Conservation (phyloP, 2,329 filamentous ascomycete species). For the Aspergillus amoenus region DNA sequence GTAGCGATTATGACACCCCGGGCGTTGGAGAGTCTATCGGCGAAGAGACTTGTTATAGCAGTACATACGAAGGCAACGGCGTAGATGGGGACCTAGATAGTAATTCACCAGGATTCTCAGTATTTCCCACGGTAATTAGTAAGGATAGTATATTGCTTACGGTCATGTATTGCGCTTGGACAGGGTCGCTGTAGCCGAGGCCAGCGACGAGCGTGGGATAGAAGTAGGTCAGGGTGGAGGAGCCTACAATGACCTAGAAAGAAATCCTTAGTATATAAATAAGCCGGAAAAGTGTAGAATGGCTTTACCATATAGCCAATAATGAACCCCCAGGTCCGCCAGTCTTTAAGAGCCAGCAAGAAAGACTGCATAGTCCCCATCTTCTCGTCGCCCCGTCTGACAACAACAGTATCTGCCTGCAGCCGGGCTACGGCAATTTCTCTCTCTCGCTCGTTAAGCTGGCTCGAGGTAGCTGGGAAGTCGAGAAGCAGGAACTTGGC, state of each 20-base stretch:
- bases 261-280: too few species aligned
- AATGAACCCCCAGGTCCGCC: background rate
- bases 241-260: slow-evolving; percentile 2
- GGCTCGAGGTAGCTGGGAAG: background rate
- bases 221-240: slow-evolving; percentile 3
- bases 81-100: background rate
- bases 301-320: background rate
- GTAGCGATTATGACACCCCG: background rate
- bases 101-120: too few species aligned
- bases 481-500: background rate
- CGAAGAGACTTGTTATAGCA: background rate
- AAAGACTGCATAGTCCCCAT: background rate
- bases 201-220: background rate
- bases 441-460: background rate
- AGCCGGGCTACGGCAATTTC: background rate
- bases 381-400: background rate
- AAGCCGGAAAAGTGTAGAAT: too few species aligned
- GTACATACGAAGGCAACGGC: background rate
- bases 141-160: background rate
- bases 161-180: slow-evolving; percentile 2
- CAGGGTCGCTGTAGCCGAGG: background rate
- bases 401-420: background rate
- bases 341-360: background rate
- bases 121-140: too few species aligned
- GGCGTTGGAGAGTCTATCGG: background rate